phyloP scores from a whole-genome alignment of 179 eudicot genomes.

The Beta macrorhiza region DNA sequence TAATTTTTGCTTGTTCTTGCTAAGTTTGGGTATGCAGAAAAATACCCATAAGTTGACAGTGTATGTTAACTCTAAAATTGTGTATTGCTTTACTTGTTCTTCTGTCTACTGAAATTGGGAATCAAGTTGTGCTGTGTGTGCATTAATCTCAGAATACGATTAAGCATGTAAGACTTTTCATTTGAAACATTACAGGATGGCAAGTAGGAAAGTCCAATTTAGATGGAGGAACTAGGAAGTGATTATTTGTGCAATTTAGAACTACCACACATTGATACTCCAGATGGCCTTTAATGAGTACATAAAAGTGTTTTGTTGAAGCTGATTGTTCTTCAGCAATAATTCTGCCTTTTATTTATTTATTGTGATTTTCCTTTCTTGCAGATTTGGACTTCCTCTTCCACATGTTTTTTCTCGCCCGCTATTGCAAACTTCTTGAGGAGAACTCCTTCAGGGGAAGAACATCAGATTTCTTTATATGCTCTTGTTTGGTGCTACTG shows the following conservation, averaged over 20 bases:
- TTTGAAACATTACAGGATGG: background rate
- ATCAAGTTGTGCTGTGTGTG: no score
- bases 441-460: constrained; percentile 95
- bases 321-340: background rate
- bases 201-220: background rate
- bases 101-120: no score
- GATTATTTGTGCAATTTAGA: background rate
- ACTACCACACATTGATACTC: background rate
- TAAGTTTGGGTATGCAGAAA: no score
- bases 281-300: background rate
- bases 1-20: no score
- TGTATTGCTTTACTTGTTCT: no score
- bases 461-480: constrained; percentile 98
- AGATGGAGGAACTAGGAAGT: background rate
- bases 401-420: constrained; percentile 98
- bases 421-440: constrained; percentile 97
- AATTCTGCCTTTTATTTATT: background rate
- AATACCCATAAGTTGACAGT: no score
- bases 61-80: no score
- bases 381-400: constrained; percentile 94
- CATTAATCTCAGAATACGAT: background rate
- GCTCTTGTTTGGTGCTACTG: constrained; percentile 89
- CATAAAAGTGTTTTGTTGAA: background rate
- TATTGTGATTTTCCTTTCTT: constrained; percentile 17
- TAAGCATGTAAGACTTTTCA: background rate